Evolutionary conservation across 352 stramenopile species (phyloP).

Genomic region (Blastocystis sp.): DNA sequence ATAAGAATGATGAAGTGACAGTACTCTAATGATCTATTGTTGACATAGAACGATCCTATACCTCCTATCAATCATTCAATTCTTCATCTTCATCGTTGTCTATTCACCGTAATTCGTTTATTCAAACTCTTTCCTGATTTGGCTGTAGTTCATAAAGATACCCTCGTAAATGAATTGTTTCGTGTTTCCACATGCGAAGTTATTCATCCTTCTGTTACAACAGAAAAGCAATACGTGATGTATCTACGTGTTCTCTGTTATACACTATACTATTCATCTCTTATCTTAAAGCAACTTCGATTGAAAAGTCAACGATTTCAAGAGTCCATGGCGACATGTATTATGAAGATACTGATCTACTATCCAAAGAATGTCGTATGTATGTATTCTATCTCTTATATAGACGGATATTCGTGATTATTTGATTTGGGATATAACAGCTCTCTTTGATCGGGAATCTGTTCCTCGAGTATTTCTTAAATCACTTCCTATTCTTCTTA

Average conservation of each 20-base stretch:
- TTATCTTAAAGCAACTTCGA: not conserved
- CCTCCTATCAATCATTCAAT: slow-evolving; percentile 11
- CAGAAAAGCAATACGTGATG: not conserved
- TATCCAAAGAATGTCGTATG: slow-evolving; percentile 8
- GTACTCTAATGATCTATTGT: not conserved
- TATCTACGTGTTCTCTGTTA: slow-evolving; percentile 29
- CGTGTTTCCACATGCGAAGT: not conserved
- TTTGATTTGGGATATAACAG: not conserved
- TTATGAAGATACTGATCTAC: slow-evolving; percentile 13
- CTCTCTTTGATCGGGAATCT: not conserved
- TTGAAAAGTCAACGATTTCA: not conserved
- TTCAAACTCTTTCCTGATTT: slow-evolving; percentile 4
- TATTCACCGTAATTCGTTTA: not conserved
- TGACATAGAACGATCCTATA: slow-evolving; percentile 3
- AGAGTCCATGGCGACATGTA: not conserved
- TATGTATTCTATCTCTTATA: not conserved
- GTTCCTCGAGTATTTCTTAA: not conserved
- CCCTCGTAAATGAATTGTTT: not conserved
- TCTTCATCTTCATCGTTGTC: not conserved
- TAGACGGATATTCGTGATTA: slow-evolving; percentile 10
- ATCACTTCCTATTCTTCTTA: slow-evolving; percentile 13
- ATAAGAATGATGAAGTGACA: slow-evolving; percentile 1
- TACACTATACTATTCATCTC: not conserved
- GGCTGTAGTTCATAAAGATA: not conserved
- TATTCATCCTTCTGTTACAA: not conserved